These are phyloP conservation scores for Cryphonectria radicalis DNA, from an alignment of 2,329 filamentous ascomycete genomes.

Conservation along the genomic window DNA sequence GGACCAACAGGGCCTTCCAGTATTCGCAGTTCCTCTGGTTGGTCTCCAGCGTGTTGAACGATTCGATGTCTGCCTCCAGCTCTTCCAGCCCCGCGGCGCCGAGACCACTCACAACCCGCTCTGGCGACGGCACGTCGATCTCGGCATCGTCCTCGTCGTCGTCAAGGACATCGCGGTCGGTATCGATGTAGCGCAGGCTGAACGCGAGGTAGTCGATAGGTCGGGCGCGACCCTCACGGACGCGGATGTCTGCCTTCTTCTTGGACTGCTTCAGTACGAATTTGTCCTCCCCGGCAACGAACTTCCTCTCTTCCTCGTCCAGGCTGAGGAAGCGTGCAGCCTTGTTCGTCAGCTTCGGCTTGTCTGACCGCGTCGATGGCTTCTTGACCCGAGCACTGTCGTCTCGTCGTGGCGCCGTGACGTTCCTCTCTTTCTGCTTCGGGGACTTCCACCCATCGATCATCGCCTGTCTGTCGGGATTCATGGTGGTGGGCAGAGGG, in stretches of 20 bases:
- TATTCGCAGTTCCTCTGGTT: slow-evolving; percentile 81
- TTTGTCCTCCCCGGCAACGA: slow-evolving; percentile 92
- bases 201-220: slow-evolving; percentile 94
- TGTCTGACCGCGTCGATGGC: slow-evolving; percentile 42
- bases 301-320: slow-evolving; percentile 78
- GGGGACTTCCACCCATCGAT: slow-evolving; percentile 52
- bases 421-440: slow-evolving; percentile 45
- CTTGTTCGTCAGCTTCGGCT: slow-evolving; percentile 37
- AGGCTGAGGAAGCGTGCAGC: slow-evolving; percentile 63
- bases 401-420: slow-evolving; percentile 61
- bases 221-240: slow-evolving; percentile 87
- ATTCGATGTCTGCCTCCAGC: slow-evolving; percentile 78
- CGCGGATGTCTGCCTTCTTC: slow-evolving; percentile 95
- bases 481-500: slow-evolving; percentile 45
- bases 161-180: slow-evolving; percentile 82
- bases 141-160: slow-evolving; percentile 76
- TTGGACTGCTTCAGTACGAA: slow-evolving; percentile 97
- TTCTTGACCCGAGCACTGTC: slow-evolving; percentile 61
- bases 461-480: slow-evolving; percentile 60
- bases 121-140: slow-evolving; percentile 78
- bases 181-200: slow-evolving; percentile 85
- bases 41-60: slow-evolving; percentile 81
- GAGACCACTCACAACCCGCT: slow-evolving; percentile 77
- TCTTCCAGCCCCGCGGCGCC: slow-evolving; percentile 70
- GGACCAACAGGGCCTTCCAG: slow-evolving; percentile 87